Conservation (phyloP, 163 green algal genomes). For the Scenedesmus sp. region DNA sequence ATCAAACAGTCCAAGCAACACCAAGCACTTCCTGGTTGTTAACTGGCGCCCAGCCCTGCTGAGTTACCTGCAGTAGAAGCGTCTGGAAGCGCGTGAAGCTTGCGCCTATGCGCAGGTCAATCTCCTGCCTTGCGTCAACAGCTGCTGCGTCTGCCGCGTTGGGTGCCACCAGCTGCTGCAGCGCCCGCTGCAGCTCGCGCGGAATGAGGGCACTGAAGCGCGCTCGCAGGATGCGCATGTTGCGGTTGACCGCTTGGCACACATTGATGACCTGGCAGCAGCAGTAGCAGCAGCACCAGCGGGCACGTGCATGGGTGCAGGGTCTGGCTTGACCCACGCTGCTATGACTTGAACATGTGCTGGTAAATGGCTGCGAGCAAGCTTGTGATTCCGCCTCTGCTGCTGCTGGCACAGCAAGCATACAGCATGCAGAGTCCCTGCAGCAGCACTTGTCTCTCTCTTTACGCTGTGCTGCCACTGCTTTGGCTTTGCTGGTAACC, state of each 20-base stretch:
- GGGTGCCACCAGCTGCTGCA: conserved; percentile 80
- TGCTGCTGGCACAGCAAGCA: no score
- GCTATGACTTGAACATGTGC: no score
- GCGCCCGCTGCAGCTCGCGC: conserved; percentile 82
- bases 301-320: background rate
- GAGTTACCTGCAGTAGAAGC: conserved; percentile 82
- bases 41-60: no score
- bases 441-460: no score
- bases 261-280: conserved; percentile 82
- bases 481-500: no score
- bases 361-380: no score
- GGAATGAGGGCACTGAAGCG: conserved; percentile 88
- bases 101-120: conserved; percentile 96
- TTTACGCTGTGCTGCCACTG: no score
- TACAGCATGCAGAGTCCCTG: no score
- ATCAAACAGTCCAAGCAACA: no score
- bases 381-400: no score
- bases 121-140: conserved; percentile 97
- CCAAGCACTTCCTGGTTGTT: no score
- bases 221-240: conserved; percentile 80
- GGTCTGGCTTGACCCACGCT: background rate
- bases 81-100: conserved; percentile 98
- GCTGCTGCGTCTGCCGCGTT: conserved; percentile 86
- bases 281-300: background rate
- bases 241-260: conserved; percentile 80